Base-by-base conservation (phyloP, 345 rosid genomes). In the Trapa incisa region DNA sequence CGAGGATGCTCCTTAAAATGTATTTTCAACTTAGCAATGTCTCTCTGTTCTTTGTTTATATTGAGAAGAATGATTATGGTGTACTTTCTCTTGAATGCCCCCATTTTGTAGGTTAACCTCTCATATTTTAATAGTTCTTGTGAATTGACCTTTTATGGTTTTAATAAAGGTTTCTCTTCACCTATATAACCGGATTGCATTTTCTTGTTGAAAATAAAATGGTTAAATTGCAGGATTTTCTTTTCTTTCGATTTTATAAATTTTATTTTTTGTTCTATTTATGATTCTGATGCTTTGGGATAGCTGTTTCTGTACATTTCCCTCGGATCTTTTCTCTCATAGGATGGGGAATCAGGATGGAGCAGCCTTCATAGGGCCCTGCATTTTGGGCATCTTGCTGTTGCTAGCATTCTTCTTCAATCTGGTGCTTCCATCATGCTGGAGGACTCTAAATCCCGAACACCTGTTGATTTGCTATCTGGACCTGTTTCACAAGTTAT, bases 341-440 rank as follows among this genome's bases (percentile, higher is more conserved):
- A 91, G 99, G 99, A 94, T 81, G 99, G 99, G 76, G 99, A 94
- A 80, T 94, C 99, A 45, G 99, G 97, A 65, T 94, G 99, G 95
- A 91, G 91, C 79, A 85, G 96, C 76, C 96, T 94, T 71, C 99
- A 91, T 70, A 77, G 97, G 82, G 97, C 99, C 72, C 83, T 91
- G 73, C 95, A 94, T 76, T 94, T 94, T 76, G 97, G 97, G 68
- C 97, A 94, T 87, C 97, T 94, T 70, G 92, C 97, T 17, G 99
- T 89, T 50, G 99, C 96, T 69, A 87, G 92, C 75, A 71, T 85
- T 53, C 89, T 94, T 22, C 79, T 94, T 76, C 89, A 87, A 74
- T 80, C 84, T 15, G 85, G 95, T 75, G 96, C 96, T 70, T 91
- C 89, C 63, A 74, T 81, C 66, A 70, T 80, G 5, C 66, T 84